Base-by-base conservation (phyloP, 2,329 filamentous ascomycete species). In the Epichloe elymi region DNA sequence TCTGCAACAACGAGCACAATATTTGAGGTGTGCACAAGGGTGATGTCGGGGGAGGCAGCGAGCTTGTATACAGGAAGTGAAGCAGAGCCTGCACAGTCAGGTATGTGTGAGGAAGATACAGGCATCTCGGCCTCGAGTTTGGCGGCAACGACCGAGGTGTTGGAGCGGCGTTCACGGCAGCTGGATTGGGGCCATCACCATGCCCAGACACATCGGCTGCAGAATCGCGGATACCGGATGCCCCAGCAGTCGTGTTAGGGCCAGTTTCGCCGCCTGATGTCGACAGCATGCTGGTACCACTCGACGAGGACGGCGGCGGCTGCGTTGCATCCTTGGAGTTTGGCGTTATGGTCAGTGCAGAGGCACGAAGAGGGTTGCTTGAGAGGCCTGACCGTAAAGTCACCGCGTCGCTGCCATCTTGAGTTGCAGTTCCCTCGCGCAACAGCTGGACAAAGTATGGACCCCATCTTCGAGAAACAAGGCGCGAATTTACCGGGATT, bases 391-490 rank as follows among this genome's bases (percentile, higher is more conserved):
- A 83, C 45, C 88, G 78, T 35, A 95, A 68, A 0, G 88, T 93
- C 30, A 82, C 78, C 0, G 84, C 78, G 58, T 95, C 89, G 50
- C 81, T 79, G 2, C 83, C 86, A 49, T 86, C 83, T 52, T 84
- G 78, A 12, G 80, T 81, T 1, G 82, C 75, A 2, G 86, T 82
- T 4, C 86, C 88, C 66, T 96, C 90, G 30, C 86, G 81, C 10
- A 97, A 74, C 2, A 98, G 76, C 63, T 95, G 88, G 51, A 95
- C 88, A 68, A 98, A 97, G 64, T 95, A 96, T 0, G 89, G 88
- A 0, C 93, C 93, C 93, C 93, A 98, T 62, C 93, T 77, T 30
- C 88, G 80, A 10, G 86, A 85, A 15, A 97, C 76, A 15, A 98
- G 79, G 52, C 89, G 82, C 6, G 93, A 97, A 66, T 95, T 98